Conservation (phyloP, 371 early-diverging fungal species). For the Dichotomocladium elegans region DNA sequence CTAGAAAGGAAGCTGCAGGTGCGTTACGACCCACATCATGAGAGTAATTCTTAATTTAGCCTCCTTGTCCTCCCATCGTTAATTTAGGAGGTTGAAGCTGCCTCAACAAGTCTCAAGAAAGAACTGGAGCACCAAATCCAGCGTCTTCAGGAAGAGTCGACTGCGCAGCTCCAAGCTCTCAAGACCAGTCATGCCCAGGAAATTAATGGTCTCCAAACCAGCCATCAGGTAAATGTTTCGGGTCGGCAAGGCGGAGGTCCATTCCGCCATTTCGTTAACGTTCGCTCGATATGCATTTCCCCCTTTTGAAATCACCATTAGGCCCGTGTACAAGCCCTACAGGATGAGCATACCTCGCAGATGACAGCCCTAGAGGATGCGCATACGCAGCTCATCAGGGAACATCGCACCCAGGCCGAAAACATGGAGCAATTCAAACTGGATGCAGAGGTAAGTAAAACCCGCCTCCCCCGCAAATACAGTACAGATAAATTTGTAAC, state of each 20-base stretch:
- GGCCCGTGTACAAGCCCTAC: too few relatives aligned
- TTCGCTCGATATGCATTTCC: too few relatives aligned
- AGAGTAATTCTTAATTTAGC: too few relatives aligned
- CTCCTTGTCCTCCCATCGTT: neutral
- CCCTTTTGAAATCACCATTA: too few relatives aligned
- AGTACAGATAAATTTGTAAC: neutral
- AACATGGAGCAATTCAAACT: neutral
- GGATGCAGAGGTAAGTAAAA: neutral
- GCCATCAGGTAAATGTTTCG: conserved; percentile 9
- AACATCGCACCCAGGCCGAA: neutral
- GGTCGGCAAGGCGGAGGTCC: neutral
- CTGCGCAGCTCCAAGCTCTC: neutral
- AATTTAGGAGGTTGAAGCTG: neutral
- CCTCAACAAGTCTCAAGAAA: neutral
- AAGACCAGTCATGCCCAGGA: conserved; percentile 3
- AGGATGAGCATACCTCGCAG: too few relatives aligned
- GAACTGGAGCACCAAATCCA: neutral
- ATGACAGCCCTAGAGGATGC: neutral
- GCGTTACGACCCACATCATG: too few relatives aligned
- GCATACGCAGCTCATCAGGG: too few relatives aligned
- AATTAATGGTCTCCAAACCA: neutral
- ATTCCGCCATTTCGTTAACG: too few relatives aligned
- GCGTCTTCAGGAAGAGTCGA: neutral
- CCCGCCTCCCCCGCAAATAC: neutral
- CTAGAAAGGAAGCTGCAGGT: conserved; percentile 12